Evolutionary conservation across 345 rosid species (phyloP).

Genomic region (Hibiscus mutabilis): DNA sequence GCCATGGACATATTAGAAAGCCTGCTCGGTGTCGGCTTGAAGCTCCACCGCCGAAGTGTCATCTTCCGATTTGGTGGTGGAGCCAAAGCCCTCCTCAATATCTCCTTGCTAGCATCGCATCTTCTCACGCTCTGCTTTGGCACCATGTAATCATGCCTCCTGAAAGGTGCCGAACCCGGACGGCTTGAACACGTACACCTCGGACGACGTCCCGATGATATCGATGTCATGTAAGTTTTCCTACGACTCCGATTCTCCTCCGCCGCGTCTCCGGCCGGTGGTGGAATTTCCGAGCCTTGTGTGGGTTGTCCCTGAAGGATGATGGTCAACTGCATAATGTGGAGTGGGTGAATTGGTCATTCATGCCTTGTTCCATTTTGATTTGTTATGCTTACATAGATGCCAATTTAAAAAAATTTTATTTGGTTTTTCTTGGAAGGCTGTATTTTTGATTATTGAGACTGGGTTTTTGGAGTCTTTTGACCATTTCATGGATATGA

Average conservation of each 20-base stretch:
- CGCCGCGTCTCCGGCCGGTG: not conserved
- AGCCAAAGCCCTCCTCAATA: constrained; percentile 40
- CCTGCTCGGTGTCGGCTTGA: constrained; percentile 44
- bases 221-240: not conserved
- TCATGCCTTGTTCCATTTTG: not conserved
- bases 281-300: not conserved
- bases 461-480: not conserved
- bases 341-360: not conserved
- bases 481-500: not conserved
- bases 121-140: constrained; percentile 27
- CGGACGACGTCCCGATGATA: not conserved
- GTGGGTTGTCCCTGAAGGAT: not conserved
- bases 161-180: constrained; percentile 18
- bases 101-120: constrained; percentile 26
- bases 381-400: not conserved
- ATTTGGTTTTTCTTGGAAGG: not conserved
- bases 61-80: constrained; percentile 39
- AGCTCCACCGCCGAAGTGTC: constrained; percentile 42
- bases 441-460: not conserved
- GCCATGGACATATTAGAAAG: constrained; percentile 40
- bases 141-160: constrained; percentile 28
- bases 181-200: constrained; percentile 19
- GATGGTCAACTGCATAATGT: constrained; percentile 7
- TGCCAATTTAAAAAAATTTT: too few species aligned
- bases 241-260: not conserved